Base-by-base conservation (phyloP, 495 filamentous ascomycete genomes). In the Parachaetomium inaequale region DNA sequence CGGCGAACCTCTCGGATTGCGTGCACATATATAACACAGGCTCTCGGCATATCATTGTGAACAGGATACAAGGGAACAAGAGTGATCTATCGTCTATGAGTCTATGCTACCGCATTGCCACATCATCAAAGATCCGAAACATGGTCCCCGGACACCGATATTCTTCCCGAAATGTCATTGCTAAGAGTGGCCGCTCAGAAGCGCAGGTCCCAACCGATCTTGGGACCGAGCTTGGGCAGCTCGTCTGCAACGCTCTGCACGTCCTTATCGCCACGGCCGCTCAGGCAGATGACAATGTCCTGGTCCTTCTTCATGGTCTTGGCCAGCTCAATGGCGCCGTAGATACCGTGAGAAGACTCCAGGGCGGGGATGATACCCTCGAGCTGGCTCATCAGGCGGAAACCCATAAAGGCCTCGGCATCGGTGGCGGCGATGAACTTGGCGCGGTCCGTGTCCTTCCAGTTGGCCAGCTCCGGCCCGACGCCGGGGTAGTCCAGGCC, bases 231-330 rank as follows among this genome's bases (percentile, higher is more conserved):
- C 61, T 79, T 88, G 25, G 94, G 94, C 66, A 98, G 77, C 75
- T 96, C 91, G 62, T 98, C 94, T 3, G 94, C 94, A 42, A 98
- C 93, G 70, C 90, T 95, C 85, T 98, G 92, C 42, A 98, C 94
- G 74, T 98, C 94, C 83, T 98, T 98, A 71, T 98, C 94, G 40
- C 94, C 94, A 66, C 94, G 82, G 17, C 94, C 94, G 68, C 87
- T 91, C 29, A 98, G 71, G 76, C 93, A 97, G 40, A 98, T 90
- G n/a, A 98, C 93, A 21, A 98, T 79, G 73, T 97, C 89, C 76
- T 96, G 76, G 29, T 85, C 93, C 81, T 89, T 88, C 43, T 82
- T 78, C 92, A 98, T 92, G 62, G 86, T 87, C 85, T 93, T 97
- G 38, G 94, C 95, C 29, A 98, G 76, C 71, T 97, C 84, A 57